Base-by-base conservation (phyloP, 1,284 basidiomycete species). In the Austropuccinia psidii region DNA sequence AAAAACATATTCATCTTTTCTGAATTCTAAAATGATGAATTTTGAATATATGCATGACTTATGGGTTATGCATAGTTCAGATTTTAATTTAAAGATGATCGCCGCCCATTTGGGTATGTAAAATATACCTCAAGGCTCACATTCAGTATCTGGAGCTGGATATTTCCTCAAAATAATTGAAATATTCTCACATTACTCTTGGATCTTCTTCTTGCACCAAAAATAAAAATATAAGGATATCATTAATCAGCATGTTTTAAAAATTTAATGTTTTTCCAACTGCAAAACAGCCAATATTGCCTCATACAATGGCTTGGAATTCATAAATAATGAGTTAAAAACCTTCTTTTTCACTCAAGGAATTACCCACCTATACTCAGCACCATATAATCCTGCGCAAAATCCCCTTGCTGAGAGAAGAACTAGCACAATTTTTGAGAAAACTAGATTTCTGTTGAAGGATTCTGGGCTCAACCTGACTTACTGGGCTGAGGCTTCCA, bases 321-420 rank as follows among this genome's bases (percentile, higher is more conserved):
- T 78, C n/a, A n/a, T n/a, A n/a, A n/a, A n/a, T n/a, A n/a, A n/a
- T n/a, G n/a, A n/a, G n/a, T n/a, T n/a, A n/a, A n/a, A n/a, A n/a
- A n/a, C n/a, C n/a, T n/a, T n/a, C n/a, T n/a, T n/a, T n/a, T n/a
- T n/a, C n/a, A n/a, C n/a, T n/a, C n/a, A n/a, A n/a, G n/a, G n/a
- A n/a, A n/a, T n/a, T n/a, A n/a, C n/a, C n/a, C n/a, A n/a, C 70
- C 45, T 74, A 27, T 77, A 75, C 27, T 80, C 80, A 17, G 77
- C 80, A 0, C 82, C 83, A 62, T 79, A 83, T 70, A 79, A 80
- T 3, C 81, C 80, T 4, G 75, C 77, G 54, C 21, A 77, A 74
- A 83, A 81, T 76, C 70, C 82, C 76, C 75, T 78, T 47, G 76
- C 80, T 0, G 77, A 80, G 75, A 62, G 81, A 52, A 5, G 75